phyloP scores from a whole-genome alignment of 2,329 filamentous ascomycete species.

The Pseudomassariella vexata region DNA sequence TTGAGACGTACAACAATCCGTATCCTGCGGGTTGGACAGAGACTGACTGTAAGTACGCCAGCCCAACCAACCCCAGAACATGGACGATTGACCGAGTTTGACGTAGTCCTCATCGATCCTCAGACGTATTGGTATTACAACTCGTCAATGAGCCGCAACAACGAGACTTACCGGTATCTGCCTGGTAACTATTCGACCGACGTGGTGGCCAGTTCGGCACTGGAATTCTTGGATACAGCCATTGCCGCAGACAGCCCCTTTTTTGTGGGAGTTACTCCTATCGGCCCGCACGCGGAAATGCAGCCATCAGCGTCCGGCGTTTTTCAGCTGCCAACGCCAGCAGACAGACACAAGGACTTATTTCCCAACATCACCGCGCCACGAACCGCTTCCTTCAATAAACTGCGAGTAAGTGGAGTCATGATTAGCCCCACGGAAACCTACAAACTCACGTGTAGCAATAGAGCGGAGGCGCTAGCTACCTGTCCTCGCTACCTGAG shows the following conservation, averaged over 20 bases:
- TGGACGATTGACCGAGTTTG: constrained; percentile 17
- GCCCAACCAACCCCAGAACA: background rate
- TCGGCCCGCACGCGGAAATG: constrained; percentile 61
- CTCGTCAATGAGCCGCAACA: constrained; percentile 56
- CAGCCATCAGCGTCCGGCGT: no score
- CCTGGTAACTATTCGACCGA: constrained; percentile 40
- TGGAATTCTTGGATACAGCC: constrained; percentile 57
- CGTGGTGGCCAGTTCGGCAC: constrained; percentile 52
- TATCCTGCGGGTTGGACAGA: constrained; percentile 34
- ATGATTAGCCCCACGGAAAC: no score
- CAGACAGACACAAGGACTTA: constrained; percentile 54
- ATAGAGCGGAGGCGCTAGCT: no score
- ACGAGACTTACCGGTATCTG: constrained; percentile 33
- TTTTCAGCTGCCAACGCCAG: constrained; percentile 48
- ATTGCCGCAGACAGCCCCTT: constrained; percentile 51
- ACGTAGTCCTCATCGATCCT: constrained; percentile 55
- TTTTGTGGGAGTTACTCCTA: constrained; percentile 61
- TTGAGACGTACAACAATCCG: constrained; percentile 35
- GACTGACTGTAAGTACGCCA: background rate
- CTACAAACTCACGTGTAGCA: no score
- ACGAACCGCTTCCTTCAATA: constrained; percentile 61
- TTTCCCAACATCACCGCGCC: constrained; percentile 57
- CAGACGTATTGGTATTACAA: constrained; percentile 66
- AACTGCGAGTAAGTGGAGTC: constrained; percentile 43
- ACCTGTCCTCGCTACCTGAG: no score